Base-by-base conservation (phyloP, 163 green algal species). In the Chlamydomonas reinhardtii region DNA sequence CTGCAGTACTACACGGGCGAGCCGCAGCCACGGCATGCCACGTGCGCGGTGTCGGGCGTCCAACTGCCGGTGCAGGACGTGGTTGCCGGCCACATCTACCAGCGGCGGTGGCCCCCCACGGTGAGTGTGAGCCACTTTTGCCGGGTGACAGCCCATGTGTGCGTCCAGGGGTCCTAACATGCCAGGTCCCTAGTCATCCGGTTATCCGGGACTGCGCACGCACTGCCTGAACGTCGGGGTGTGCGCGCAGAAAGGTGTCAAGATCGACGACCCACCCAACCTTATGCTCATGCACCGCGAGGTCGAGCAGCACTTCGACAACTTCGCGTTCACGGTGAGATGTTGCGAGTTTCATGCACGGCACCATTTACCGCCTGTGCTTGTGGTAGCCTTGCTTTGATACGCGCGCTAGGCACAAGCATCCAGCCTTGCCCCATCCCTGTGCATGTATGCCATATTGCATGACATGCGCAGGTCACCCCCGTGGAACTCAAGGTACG, bases 81-180 rank as follows among this genome's bases (percentile, higher is more conserved):
- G 62, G 62, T 69, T 69, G 62, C 62, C 16, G 62, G 62, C 62
- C 62, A 69, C 62, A 69, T 69, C 62, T 69, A 69, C 62, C 62
- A 69, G 62, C 16, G 12, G 22, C 62, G 62, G 62, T 69, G 62
- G 62, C 62, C 62, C 62, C 62, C 22, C 62, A 32, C 24, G 62
- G 62, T 69, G 62, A 69, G 62, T 32, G 24, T 64, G 25, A 64
- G 56, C 56, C 56, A 64, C 25, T 19, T 24, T 64, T n/a, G n/a
- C n/a, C n/a, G 56, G 56, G 56, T 64, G 20, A 64, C 17, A 29
- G 56, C 56, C 56, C 56, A 14, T 64, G 56, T 64, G 56, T 64
- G 56, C 56, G 56, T 64, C 56, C 20, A 64, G 25, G 56, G 17
- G 56, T 64, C 56, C 56, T 27, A 64, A 19, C 56, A 64, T 64